phyloP scores from a whole-genome alignment of 2,329 filamentous ascomycete genomes.

The Paecilomyces dactylethromorphus region DNA sequence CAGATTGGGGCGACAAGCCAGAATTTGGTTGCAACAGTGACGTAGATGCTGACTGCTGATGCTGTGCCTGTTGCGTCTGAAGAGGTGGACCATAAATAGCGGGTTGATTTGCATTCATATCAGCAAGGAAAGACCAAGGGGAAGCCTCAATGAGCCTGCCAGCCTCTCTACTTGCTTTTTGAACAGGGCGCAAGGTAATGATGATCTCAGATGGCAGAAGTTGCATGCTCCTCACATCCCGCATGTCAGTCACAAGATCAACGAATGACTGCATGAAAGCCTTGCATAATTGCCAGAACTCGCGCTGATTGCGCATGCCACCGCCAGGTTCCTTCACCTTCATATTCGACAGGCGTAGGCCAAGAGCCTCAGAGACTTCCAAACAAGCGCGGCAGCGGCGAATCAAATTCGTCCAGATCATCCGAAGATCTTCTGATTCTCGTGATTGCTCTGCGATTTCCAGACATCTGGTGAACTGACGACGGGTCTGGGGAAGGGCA shows the following conservation, averaged over 20 bases:
- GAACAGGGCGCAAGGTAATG: conserved; percentile 68
- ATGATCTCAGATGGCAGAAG: conserved; percentile 60
- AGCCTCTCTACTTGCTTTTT: conserved; percentile 76
- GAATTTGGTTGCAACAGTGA: conserved; percentile 12
- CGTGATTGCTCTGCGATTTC: conserved; percentile 57
- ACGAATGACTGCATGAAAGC: conserved; percentile 43
- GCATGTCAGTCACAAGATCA: conserved; percentile 41
- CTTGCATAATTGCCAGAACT: conserved; percentile 66
- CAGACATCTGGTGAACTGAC: conserved; percentile 59
- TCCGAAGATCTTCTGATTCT: conserved; percentile 53
- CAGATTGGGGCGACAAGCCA: conserved; percentile 40
- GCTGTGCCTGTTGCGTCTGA: conserved; percentile 23
- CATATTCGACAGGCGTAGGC: conserved; percentile 66
- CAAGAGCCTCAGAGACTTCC: conserved; percentile 66
- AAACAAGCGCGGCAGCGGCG: conserved; percentile 64
- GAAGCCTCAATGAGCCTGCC: conserved; percentile 63
- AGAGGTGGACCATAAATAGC: conserved; percentile 30
- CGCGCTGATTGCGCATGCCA: conserved; percentile 51
- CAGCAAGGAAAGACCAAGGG: conserved; percentile 54
- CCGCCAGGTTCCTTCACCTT: conserved; percentile 78
- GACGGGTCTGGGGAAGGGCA: conserved; percentile 62
- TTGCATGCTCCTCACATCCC: conserved; percentile 40
- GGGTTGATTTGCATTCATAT: conserved; percentile 28
- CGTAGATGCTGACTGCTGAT: conserved; percentile 24
- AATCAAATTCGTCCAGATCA: conserved; percentile 65